These are phyloP conservation scores for Fennellomyces sp. DNA, from an alignment of 371 early-diverging fungal genomes.

Conservation along the genomic window DNA sequence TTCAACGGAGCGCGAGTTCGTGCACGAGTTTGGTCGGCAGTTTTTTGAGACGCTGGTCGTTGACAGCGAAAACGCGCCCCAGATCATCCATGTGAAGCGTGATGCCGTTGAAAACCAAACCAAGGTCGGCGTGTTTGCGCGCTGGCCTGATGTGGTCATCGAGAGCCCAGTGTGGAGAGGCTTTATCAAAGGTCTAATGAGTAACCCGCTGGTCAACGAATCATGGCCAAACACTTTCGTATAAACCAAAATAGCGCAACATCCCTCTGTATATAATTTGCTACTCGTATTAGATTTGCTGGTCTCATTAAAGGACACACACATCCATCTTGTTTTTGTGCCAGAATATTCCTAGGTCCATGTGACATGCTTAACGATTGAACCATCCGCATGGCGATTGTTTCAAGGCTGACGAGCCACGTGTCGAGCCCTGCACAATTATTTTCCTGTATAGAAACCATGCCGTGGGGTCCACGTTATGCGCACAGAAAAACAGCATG, in stretches of 20 bases:
- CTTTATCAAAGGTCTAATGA: slow-evolving; percentile 52
- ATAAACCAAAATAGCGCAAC: background rate
- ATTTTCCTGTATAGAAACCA: too few species aligned
- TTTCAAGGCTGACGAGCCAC: too few species aligned
- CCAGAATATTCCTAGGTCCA: too few species aligned
- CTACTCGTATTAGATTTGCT: background rate
- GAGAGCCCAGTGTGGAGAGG: slow-evolving; percentile 51
- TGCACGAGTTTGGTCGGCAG: slow-evolving; percentile 23
- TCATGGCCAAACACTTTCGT: slow-evolving; percentile 48
- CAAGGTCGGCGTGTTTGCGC: slow-evolving; percentile 26
- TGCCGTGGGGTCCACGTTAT: too few species aligned
- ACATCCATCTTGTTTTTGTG: background rate
- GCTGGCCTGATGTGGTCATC: slow-evolving; percentile 29
- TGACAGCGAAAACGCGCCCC: slow-evolving; percentile 21
- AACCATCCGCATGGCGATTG: too few species aligned
- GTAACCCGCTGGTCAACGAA: slow-evolving; percentile 48
- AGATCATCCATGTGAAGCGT: slow-evolving; percentile 16
- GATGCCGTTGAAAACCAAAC: background rate
- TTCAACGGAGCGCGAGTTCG: slow-evolving; percentile 7
- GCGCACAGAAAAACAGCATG: too few species aligned
- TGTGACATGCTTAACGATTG: too few species aligned
- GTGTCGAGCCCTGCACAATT: too few species aligned
- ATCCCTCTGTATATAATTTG: background rate
- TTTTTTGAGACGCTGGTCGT: slow-evolving; percentile 38
- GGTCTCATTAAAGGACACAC: too few species aligned